Evolutionary conservation across 1,284 basidiomycete genomes (phyloP), one percentile per base, ranked within the genome.

Genomic region (Sanghuangporus weigelae): DNA sequence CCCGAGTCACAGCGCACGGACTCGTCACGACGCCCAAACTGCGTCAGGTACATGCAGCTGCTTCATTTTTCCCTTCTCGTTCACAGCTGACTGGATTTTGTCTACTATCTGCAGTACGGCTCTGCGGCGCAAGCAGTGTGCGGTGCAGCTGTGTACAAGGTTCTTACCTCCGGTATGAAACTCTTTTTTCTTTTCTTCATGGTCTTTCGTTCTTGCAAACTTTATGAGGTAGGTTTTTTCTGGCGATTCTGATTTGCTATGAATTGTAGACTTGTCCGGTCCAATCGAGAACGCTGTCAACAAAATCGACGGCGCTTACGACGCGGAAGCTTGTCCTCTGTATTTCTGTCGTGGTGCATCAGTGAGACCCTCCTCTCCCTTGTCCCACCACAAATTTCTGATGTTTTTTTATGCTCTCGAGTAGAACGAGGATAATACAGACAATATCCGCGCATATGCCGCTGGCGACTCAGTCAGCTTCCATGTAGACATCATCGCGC

Each of bases 291-390:
- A 74, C 61, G 70, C 74, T 11, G 70, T 66, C 3, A 65, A 67
- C 3, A 74, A 73, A 66, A 66, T 71, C 7, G 74, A 76, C 58
- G 63, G 67, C 7, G 66, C 57, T 1, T 76, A 74, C 67, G 71
- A 77, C 63, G 71, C 74, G 35, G 67, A 68, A 16, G 72, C 71
- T 14, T 77, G 75, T 59, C 69, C 75, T 46, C 69, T 77, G 14
- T 77, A 71, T 66, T 75, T 77, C 68, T 76, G 76, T 65, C 68
- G 72, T 60, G 75, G 75, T 21, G 68, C 70, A 56, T 71, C 74
- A 67, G 74, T 75, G 46, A 19, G 67, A n/a, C 42, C 40, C 35
- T 51, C 14, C 36, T 48, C n/a, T 6, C 10, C 21, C 44, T 19
- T n/a, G 16, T 21, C 16, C n/a, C 12, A 7, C 2, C 11, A 7